These are phyloP conservation scores for Microcos paniculata DNA, from an alignment of 345 rosid genomes.

Conservation along the genomic window DNA sequence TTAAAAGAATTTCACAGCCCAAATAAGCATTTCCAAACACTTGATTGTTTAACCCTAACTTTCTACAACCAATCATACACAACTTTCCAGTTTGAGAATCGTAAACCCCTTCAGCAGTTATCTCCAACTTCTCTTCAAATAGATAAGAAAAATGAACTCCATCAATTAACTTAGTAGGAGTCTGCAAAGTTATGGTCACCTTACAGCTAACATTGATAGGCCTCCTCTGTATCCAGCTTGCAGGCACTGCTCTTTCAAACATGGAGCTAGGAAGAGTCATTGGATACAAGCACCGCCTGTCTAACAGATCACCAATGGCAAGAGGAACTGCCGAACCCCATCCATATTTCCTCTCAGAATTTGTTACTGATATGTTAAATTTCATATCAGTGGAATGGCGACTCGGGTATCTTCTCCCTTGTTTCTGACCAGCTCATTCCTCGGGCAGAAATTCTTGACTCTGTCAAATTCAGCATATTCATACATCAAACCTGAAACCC, in stretches of 20 bases:
- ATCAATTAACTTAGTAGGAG: not conserved
- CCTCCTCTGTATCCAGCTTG: not conserved
- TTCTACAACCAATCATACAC: conserved; percentile 56
- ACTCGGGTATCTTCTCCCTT: conserved; percentile 36
- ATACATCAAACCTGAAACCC: conserved; percentile 28
- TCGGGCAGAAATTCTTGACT: conserved; percentile 25
- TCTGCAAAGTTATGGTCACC: conserved; percentile 18
- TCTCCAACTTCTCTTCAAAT: conserved; percentile 3
- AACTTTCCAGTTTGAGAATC: conserved; percentile 39
- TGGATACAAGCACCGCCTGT: not conserved
- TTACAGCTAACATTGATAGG: conserved; percentile 35
- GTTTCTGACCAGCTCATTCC: conserved; percentile 16
- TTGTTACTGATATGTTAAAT: conserved; percentile 26
- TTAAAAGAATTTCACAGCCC: conserved; percentile 46
- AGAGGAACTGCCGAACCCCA: conserved; percentile 37
- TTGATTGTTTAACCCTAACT: not conserved
- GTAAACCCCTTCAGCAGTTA: conserved; percentile 58
- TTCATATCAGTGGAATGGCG: conserved; percentile 33
- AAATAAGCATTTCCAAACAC: not conserved
- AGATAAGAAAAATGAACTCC: not conserved
- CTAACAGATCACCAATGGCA: conserved; percentile 25
- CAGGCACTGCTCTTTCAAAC: not conserved
- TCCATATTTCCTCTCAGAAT: conserved; percentile 16
- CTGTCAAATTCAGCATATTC: conserved; percentile 37
- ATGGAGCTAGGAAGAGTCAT: not conserved